Evolutionary conservation across 441 rosid genomes (phyloP), one percentile per base, ranked within the genome.

Genomic region (Jatropha podagrica): DNA sequence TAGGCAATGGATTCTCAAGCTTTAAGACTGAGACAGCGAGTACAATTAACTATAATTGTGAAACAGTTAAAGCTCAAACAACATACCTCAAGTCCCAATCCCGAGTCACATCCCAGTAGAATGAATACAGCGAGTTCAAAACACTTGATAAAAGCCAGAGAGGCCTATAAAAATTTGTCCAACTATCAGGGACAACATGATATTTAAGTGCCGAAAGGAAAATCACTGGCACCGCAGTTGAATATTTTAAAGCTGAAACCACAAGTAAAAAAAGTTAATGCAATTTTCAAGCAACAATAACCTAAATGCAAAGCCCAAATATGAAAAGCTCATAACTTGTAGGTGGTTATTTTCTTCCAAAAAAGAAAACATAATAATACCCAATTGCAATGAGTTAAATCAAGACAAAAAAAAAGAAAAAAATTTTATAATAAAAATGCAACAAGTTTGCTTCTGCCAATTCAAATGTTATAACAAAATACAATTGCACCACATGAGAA

Each of bases 131-230:
- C 2, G 97, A 89, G 81, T 92, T 96, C 83, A 95, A 79, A 77
- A 93, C 89, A 78, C 93, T 74, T 7, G 91, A 89, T 78, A 91
- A 85, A 81, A 96, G 94, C 99, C 99, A 96, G 3, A 95, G 92
- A 11, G 98, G 98, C 69, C 91, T 88, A 66, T 91, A 91, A 74
- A 90, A 88, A 80, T 80, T 83, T 51, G 84, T 91, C 98, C 99
- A 96, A 68, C 83, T 89, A 74, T 88, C 92, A 5, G 87, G 85
- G 71, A 88, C 70, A 79, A 94, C 92, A 72, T 89, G 95, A 74
- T 92, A 96, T 80, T 96, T 96, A 71, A 96, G 97, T 77, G 99
- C 97, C 38, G 99, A 96, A 18, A 96, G 97, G 81, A 92, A 94
- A 82, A 96, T 90, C 82, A 96, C 98, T 11, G 98, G 99, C 48